Percentiles rank a stretch among this genome's conserved stretches.
phyloP scores from a whole-genome alignment of 1,139 yeast genomes.

The Debaryomyces sp. region DNA sequence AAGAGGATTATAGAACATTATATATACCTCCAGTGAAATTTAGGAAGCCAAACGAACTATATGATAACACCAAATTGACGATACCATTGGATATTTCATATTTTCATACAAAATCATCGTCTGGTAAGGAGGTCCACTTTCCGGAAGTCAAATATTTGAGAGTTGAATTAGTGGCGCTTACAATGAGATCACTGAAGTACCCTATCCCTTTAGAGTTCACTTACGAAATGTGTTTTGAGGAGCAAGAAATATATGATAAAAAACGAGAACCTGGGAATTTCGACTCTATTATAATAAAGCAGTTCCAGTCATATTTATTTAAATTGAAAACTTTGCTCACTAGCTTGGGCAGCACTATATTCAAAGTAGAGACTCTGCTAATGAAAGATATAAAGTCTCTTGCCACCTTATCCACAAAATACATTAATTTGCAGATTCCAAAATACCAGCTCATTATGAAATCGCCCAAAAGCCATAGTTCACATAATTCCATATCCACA shows the following conservation, averaged over 20 bases:
- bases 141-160: constrained; percentile 36
- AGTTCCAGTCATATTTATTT: constrained; percentile 31
- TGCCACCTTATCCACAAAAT: constrained; percentile 38
- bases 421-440: constrained; percentile 26
- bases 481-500: constrained; percentile 20
- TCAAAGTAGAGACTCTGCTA: constrained; percentile 38
- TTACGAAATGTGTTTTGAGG: constrained; percentile 42
- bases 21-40: constrained; percentile 40
- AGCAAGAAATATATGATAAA: constrained; percentile 25
- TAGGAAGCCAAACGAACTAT: constrained; percentile 18
- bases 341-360: constrained; percentile 37
- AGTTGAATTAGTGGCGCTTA: constrained; percentile 40
- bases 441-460: constrained; percentile 20
- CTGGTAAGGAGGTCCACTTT: constrained; percentile 9
- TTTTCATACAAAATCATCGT: constrained; percentile 22
- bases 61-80: constrained; percentile 22
- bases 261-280: constrained; percentile 29
- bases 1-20: constrained; percentile 27
- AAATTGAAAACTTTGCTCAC: constrained; percentile 35
- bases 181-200: constrained; percentile 38
- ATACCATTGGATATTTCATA: constrained; percentile 42
- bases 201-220: constrained; percentile 45
- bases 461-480: constrained; percentile 21
- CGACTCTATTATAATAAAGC: constrained; percentile 33
- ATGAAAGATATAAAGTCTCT: constrained; percentile 41